Evolutionary conservation across 129 eudicot species (phyloP).

Genomic region (Saposhnikovia divaricata): DNA sequence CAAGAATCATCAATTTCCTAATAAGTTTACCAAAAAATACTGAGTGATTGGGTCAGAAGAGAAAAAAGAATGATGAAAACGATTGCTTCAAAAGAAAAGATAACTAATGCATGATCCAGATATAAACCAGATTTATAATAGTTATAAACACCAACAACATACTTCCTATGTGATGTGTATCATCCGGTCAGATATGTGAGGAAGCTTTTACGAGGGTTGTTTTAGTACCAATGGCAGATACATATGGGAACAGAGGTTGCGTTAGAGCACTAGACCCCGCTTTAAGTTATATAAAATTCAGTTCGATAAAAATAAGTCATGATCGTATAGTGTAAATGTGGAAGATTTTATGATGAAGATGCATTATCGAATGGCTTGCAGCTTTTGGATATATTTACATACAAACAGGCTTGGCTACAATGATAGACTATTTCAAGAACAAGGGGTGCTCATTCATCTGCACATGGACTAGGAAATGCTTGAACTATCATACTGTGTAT

Average conservation of each 20-base stretch:
- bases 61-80: neutral
- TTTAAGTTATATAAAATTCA: neutral
- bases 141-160: neutral
- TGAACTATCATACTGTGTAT: neutral
- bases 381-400: neutral
- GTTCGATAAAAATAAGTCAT: neutral
- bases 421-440: slow-evolving; percentile 13
- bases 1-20: neutral
- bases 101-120: neutral
- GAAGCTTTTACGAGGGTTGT: neutral
- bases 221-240: neutral
- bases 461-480: neutral
- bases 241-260: neutral
- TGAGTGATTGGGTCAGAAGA: neutral
- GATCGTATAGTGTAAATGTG: neutral
- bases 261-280: neutral
- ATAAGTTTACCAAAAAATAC: neutral
- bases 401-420: neutral
- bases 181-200: neutral
- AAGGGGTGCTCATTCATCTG: neutral
- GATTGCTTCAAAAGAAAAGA: neutral
- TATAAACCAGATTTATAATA: neutral
- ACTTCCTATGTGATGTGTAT: neutral
- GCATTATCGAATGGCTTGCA: neutral
- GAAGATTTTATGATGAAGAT: neutral